Conservation (phyloP, 306 rosid species). For the Glycyrrhiza uralensis region DNA sequence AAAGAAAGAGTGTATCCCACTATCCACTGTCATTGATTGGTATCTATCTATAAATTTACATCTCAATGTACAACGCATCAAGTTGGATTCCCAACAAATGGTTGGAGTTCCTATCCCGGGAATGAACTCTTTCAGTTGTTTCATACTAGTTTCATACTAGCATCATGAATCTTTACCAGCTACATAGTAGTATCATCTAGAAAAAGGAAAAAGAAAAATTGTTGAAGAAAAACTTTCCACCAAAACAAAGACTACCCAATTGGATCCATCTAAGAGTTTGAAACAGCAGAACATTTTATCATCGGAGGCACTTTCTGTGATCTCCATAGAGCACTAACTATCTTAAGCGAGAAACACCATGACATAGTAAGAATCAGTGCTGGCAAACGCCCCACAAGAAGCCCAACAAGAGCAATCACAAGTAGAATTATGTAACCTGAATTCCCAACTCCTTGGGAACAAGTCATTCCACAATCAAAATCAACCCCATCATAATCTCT, state of each 20-base stretch:
- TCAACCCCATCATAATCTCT: not conserved
- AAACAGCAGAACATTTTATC: slow-evolving; percentile 15
- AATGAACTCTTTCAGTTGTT: not conserved
- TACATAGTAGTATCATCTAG: not conserved
- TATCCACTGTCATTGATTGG: slow-evolving; percentile 21
- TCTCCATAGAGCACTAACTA: slow-evolving; percentile 22
- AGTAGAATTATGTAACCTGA: slow-evolving; percentile 41
- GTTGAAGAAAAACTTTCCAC: not conserved
- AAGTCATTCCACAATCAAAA: slow-evolving; percentile 20
- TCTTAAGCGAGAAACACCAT: slow-evolving; percentile 54
- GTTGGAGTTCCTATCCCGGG: slow-evolving; percentile 25
- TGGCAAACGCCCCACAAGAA: slow-evolving; percentile 48
- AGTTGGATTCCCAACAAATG: slow-evolving; percentile 35
- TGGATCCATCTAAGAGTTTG: slow-evolving; percentile 24
- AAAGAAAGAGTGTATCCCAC: slow-evolving; percentile 4
- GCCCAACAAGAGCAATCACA: slow-evolving; percentile 56
- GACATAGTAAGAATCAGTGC: slow-evolving; percentile 49
- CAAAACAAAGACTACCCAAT: not conserved
- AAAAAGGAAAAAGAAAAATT: not conserved
- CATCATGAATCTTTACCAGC: not conserved
- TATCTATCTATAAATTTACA: slow-evolving; percentile 27
- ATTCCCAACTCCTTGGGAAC: slow-evolving; percentile 22
- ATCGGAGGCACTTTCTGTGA: slow-evolving; percentile 16
- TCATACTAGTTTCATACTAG: too few relatives aligned
- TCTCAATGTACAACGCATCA: slow-evolving; percentile 10